Evolutionary conservation across 768 basidiomycete species (phyloP), one percentile per base, ranked within the genome.

Genomic region (Clitopilus passeckerianus): DNA sequence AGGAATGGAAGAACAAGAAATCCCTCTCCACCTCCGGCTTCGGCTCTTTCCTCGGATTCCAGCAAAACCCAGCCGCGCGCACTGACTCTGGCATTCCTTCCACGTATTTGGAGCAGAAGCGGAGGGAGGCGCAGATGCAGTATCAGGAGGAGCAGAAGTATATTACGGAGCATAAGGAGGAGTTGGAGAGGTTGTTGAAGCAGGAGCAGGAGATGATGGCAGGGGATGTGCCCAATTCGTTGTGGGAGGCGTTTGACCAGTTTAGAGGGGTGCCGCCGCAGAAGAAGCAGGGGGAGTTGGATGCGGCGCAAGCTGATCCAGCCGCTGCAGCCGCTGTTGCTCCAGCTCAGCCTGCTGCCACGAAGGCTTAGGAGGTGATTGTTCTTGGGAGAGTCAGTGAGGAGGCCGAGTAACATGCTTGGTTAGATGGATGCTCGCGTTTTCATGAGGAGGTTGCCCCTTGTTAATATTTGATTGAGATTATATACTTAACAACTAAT

Each of bases 1-100:
- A 88, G 57, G 90, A 94, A 65, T 97, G 93, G 94, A 83, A 88
- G 71, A 74, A 74, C 34, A 77, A 76, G 14, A 72, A 70, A 59
- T 73, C 75, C 56, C 63, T 72, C 12, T 65, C 71, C 9, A 56
- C 64, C 37, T 61, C 71, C 65, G 74, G 76, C 3, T 75, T 81
- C 59, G 71, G 74, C 10, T 67, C 71, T 12, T 41, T 80, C 12
- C 72, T 84, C 34, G 81, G 81, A 9, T 64, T 79, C 15, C 70
- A 70, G 30, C 54, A 9, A 62, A 62, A 23, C 60, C 69, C 30
- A 66, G 71, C 52, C 55, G 46, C 68, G 34, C 61, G 59, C 18
- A 57, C 70, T 33, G 68, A 67, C 23, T 67, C 67, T 16, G 70
- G 64, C 10, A 68, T 77, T 14, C 81, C 83, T 0, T 76, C 73